Conservation (phyloP, 179 eudicot species). For the Spinacia oleracea region DNA sequence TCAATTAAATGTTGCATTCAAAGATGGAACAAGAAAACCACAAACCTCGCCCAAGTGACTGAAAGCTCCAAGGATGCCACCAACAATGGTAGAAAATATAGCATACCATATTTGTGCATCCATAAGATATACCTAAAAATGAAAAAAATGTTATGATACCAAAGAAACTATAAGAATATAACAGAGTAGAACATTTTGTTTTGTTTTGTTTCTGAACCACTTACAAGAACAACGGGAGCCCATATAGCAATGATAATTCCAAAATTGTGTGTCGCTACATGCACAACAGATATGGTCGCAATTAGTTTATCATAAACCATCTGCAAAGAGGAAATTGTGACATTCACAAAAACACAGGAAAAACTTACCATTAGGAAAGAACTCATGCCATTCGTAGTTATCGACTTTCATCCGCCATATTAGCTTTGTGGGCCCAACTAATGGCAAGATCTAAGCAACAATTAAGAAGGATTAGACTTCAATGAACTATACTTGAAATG, state of each 20-base stretch:
- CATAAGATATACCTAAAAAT: slow-evolving; percentile 87
- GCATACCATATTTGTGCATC: slow-evolving; percentile 99
- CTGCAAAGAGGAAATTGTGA: slow-evolving; percentile 13
- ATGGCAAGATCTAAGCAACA: slow-evolving; percentile 63
- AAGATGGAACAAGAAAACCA: slow-evolving; percentile 20
- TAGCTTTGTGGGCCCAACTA: slow-evolving; percentile 72
- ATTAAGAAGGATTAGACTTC: slow-evolving; percentile 23
- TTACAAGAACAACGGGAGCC: slow-evolving; percentile 90
- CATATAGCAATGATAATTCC: slow-evolving; percentile 87
- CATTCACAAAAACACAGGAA: not conserved
- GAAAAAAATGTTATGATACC: slow-evolving; percentile 18
- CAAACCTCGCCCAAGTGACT: slow-evolving; percentile 99
- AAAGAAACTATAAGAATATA: slow-evolving; percentile 21
- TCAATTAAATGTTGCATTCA: not conserved
- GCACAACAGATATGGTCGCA: slow-evolving; percentile 16
- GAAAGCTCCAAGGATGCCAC: slow-evolving; percentile 97
- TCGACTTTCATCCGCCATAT: slow-evolving; percentile 68
- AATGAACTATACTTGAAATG: not conserved
- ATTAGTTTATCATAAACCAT: slow-evolving; percentile 23
- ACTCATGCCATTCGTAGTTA: slow-evolving; percentile 85
- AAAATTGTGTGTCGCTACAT: slow-evolving; percentile 73
- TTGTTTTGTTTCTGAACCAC: slow-evolving; percentile 31
- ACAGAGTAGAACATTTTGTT: not conserved
- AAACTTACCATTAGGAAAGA: slow-evolving; percentile 78
- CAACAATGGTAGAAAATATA: slow-evolving; percentile 83